Percentiles rank a stretch among this genome's conserved stretches.
Conservation (phyloP, 2,329 filamentous ascomycete genomes). For the Penicillium sp. region DNA sequence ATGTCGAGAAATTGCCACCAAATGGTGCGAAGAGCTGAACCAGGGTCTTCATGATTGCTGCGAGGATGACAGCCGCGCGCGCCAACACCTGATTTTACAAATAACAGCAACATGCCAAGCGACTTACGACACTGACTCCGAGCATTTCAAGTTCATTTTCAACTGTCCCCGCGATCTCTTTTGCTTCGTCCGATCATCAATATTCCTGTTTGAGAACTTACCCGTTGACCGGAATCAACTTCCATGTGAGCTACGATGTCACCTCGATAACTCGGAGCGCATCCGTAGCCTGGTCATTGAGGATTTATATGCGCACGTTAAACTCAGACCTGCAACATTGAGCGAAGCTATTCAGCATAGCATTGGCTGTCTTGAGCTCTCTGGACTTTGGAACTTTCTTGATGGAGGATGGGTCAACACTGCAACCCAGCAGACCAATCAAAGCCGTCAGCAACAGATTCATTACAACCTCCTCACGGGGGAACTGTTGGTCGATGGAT, state of each 20-base stretch:
- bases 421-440: background rate
- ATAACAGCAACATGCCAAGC: background rate
- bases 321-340: no score
- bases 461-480: background rate
- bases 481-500: background rate
- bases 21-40: background rate
- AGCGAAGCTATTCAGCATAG: no score
- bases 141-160: background rate
- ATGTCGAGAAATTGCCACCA: background rate
- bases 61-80: background rate
- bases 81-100: background rate
- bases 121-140: background rate
- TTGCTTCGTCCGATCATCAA: background rate
- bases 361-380: background rate
- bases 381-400: background rate
- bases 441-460: background rate
- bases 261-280: no score
- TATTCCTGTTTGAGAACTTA: background rate
- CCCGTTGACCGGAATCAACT: no score
- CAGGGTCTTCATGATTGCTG: background rate
- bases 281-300: no score
- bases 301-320: no score
- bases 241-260: no score
- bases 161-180: background rate
- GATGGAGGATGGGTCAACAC: background rate